Percentiles rank a stretch among this genome's conserved stretches.
Evolutionary conservation across 495 filamentous ascomycete genomes (phyloP).

Genomic region (Cryomyces minteri): DNA sequence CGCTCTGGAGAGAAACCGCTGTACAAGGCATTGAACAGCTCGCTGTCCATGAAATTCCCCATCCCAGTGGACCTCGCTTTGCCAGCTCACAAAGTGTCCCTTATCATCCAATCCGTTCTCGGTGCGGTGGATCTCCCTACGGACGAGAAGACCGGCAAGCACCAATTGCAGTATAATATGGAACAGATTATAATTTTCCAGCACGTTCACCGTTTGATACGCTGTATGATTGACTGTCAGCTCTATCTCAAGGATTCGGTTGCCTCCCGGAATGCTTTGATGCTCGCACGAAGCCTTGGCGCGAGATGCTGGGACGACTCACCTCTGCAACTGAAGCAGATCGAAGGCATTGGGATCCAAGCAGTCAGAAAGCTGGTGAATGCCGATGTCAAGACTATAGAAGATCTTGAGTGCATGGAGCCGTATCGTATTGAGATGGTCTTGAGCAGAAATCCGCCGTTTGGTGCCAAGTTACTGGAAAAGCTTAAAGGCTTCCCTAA

Average conservation of each 20-base stretch:
- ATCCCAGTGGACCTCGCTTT: conserved; percentile 59
- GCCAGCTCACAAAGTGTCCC: conserved; percentile 66
- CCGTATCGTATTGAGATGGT: conserved; percentile 56
- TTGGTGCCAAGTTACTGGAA: conserved; percentile 50
- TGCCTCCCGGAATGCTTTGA: conserved; percentile 49
- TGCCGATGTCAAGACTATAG: conserved; percentile 50
- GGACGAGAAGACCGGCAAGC: conserved; percentile 39
- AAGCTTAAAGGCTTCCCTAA: conserved; percentile 56
- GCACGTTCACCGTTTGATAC: conserved; percentile 52
- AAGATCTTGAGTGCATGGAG: conserved; percentile 49
- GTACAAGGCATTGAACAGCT: conserved; percentile 71
- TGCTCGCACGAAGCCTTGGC: conserved; percentile 58
- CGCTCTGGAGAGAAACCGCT: conserved; percentile 53
- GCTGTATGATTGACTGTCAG: conserved; percentile 78
- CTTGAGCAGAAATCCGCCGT: conserved; percentile 66
- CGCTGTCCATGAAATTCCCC: conserved; percentile 50
- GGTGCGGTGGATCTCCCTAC: conserved; percentile 54
- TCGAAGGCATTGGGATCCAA: conserved; percentile 64
- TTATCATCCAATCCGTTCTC: conserved; percentile 70
- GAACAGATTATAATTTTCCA: conserved; percentile 62
- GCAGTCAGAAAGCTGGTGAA: conserved; percentile 59
- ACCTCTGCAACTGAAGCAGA: conserved; percentile 68
- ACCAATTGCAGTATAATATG: conserved; percentile 40
- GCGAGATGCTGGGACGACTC: conserved; percentile 79
- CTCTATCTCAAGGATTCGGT: conserved; percentile 46